Evolutionary conservation across 2,329 filamentous ascomycete genomes (phyloP), one percentile per base, ranked within the genome.

Genomic region (Fusarium sp.): DNA sequence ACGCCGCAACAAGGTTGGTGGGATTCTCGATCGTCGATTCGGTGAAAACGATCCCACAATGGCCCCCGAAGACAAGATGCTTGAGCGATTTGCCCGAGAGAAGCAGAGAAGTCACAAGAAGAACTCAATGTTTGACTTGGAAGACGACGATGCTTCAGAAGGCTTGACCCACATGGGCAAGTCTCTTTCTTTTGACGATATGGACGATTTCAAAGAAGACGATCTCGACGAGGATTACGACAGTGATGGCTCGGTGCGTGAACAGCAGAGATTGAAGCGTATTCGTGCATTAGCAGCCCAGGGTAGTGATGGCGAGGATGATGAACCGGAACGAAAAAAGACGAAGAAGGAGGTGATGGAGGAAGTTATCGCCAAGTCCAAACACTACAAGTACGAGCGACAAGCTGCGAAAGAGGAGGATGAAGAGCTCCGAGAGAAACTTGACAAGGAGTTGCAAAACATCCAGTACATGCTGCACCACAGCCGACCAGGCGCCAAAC

Each of bases 341-440:
- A 92, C 92, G 6, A 98, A 98, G 84, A 93, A 96, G 60, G 96
- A 99, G 82, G 94, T 99, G 56, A 98, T 98, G 94, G 93, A 97
- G 79, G 97, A 99, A 82, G 88, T 99, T 69, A 98, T 99, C 75
- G 94, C 95, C 69, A 99, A 99, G 83, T 98, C 96, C 2, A 99
- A 99, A 81, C 87, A 94, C 71, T 89, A 98, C 88, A 98, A 97
- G 83, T 95, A 96, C 79, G 95, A 98, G 83, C 91, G 96, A 44
- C 96, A 99, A 82, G 92, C 94, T 68, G 90, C 91, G 33, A 98
- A 97, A 80, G 96, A 98, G 69, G 94, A 96, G 56, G 96, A 99
- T 76, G 94, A 97, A 57, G 96, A 97, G 74, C 82, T 98, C 60
- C 89, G 95, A 67, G 91, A 92, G 66, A 91, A 95, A 80, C 86